Evolutionary conservation across 495 filamentous ascomycete genomes (phyloP), one percentile per base, ranked within the genome.

Genomic region (Lasiosphaeria miniovina): DNA sequence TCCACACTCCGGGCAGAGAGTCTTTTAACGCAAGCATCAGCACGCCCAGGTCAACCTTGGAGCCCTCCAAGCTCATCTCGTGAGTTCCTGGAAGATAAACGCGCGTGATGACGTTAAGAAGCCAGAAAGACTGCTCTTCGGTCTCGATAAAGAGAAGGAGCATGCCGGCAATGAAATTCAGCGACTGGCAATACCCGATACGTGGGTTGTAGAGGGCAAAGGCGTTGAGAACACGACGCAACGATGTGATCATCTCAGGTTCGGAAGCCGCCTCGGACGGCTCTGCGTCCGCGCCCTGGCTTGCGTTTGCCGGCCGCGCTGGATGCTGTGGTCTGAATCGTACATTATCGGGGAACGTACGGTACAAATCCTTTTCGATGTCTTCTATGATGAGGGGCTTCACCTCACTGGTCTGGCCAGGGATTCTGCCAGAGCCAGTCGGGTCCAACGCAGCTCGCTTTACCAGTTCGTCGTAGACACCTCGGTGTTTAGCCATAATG

Each of bases 81-180:
- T 98, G 94, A 0, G 94, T 97, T 8, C 90, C 93, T 0, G 94
- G 94, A 0, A 98, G 84, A 67, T 96, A 93, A 4, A 86, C 79
- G 43, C 88, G 83, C 9, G 94, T 96, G 61, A 98, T 88, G 67
- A 97, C 91, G 64, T 93, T 91, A 45, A 98, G 81, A 78, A 98
- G 87, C 87, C 91, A 92, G 67, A 98, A 98, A 0, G 89, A 82
- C 61, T 95, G 94, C 68, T 98, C 94, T 68, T 96, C 89, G 1
- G 87, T 82, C 52, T 82, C 76, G 49, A 98, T 84, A 70, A 98
- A 97, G 0, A 98, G 83, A 7, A 98, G 86, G n/a, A 98, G 81
- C 53, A 97, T 81, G 11, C 92, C 94, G n/a, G 93, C 91, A 57
- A 98, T 82, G 74, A 98, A 98, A 73, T 98, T 98, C 10, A 98